These are phyloP conservation scores for Annulohypoxylon maeteangense DNA, from an alignment of 495 filamentous ascomycete genomes.

Conservation along the genomic window DNA sequence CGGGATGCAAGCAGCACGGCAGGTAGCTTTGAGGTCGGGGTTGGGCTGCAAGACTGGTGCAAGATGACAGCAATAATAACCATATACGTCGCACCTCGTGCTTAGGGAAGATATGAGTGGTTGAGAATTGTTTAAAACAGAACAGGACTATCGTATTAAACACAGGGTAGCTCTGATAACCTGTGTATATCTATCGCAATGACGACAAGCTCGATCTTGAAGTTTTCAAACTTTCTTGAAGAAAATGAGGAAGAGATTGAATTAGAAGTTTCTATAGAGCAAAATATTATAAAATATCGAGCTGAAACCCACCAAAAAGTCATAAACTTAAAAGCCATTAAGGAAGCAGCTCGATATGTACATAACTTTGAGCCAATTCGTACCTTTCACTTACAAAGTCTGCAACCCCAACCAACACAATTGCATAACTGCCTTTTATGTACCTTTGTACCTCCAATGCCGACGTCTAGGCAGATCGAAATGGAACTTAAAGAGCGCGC, in stretches of 20 bases:
- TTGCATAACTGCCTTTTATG: background rate
- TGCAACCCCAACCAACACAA: background rate
- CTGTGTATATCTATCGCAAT: background rate
- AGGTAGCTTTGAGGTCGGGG: slow-evolving; percentile 27
- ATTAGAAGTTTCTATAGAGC: background rate
- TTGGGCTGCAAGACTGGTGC: slow-evolving; percentile 41
- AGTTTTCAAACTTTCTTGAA: background rate
- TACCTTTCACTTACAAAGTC: background rate
- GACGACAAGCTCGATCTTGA: background rate
- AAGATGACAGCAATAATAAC: slow-evolving; percentile 28
- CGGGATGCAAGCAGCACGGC: slow-evolving; percentile 39
- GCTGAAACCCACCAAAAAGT: background rate
- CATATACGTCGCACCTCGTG: slow-evolving; percentile 40
- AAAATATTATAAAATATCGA: background rate
- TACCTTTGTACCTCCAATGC: slow-evolving; percentile 9
- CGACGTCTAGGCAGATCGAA: slow-evolving; percentile 8
- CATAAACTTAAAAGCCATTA: background rate
- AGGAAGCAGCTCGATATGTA: background rate
- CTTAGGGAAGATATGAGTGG: slow-evolving; percentile 29
- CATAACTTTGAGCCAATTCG: slow-evolving; percentile 3
- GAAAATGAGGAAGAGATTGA: background rate
- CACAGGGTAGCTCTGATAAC: slow-evolving; percentile 4
- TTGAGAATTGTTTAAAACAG: slow-evolving; percentile 20
- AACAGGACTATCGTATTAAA: slow-evolving; percentile 13
- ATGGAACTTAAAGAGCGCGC: slow-evolving; percentile 5